A percentile compares a stretch with the other conserved stretches of the same genome.
Conservation (phyloP, 768 basidiomycete genomes). For the Mycena amicta region DNA sequence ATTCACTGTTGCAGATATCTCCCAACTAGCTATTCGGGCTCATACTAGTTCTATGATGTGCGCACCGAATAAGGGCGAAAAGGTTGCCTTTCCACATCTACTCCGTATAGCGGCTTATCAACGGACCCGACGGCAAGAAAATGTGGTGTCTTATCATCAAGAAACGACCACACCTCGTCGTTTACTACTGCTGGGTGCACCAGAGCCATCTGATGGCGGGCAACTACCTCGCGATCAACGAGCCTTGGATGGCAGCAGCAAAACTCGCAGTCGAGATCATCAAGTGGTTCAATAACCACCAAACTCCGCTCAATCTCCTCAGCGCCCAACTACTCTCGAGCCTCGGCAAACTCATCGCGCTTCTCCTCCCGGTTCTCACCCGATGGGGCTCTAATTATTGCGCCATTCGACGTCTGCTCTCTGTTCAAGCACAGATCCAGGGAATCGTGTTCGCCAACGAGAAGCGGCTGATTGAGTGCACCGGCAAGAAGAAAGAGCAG, state of each 20-base stretch:
- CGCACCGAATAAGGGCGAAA: no score
- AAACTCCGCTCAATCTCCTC: constrained; percentile 23
- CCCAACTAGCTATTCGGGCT: no score
- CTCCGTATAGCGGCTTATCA: no score
- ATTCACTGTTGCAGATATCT: no score
- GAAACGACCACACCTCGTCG: constrained; percentile 17
- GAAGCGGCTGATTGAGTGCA: constrained; percentile 7
- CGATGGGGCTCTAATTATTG: constrained; percentile 29
- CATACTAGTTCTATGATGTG: no score
- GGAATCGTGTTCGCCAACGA: not conserved
- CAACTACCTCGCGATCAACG: constrained; percentile 23
- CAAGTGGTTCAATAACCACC: constrained; percentile 34
- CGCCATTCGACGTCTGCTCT: constrained; percentile 12
- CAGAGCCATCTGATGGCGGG: constrained; percentile 32
- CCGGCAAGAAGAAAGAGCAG: constrained; percentile 5
- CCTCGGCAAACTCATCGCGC: constrained; percentile 17
- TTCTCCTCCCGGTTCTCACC: constrained; percentile 19
- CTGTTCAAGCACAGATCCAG: constrained; percentile 12
- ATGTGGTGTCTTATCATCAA: constrained; percentile 20
- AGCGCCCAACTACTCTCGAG: constrained; percentile 15
- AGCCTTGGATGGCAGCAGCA: constrained; percentile 3
- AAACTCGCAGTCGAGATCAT: constrained; percentile 21
- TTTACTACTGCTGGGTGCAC: constrained; percentile 28
- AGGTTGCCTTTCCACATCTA: no score
- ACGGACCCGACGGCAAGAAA: constrained; percentile 24